Percentiles rank a stretch among this genome's conserved stretches.
Evolutionary conservation across 202 grass and related monocot species (phyloP).

Genomic region (Sporobolus alterniflorus): DNA sequence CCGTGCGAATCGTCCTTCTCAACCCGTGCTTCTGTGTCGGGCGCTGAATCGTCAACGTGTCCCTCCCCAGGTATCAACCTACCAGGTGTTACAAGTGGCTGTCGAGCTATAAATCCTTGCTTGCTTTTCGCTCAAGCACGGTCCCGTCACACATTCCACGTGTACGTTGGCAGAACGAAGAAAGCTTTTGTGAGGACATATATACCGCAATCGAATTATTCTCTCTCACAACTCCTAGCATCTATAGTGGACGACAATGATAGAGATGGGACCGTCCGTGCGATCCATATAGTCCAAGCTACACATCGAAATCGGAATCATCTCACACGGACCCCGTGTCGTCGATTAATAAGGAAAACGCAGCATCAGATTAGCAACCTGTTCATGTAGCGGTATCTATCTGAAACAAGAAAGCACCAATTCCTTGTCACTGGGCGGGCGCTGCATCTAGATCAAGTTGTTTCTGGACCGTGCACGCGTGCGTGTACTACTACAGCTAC

Average conservation of each 20-base stretch:
- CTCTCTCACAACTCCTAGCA: too few species aligned
- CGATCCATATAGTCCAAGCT: not conserved
- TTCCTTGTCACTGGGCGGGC: too few species aligned
- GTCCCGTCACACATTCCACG: slow-evolving; percentile 16
- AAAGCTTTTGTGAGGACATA: slow-evolving; percentile 3
- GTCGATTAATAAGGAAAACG: too few species aligned
- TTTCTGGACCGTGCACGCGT: not conserved
- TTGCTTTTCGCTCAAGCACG: not conserved
- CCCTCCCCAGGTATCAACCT: not conserved
- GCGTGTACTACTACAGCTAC: too few species aligned
- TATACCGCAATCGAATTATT: too few species aligned
- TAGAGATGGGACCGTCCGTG: too few species aligned
- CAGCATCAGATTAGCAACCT: not conserved
- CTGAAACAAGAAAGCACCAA: not conserved
- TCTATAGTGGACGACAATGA: not conserved
- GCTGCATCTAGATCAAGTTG: not conserved
- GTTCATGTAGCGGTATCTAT: not conserved
- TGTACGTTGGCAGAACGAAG: not conserved
- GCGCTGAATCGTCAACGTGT: slow-evolving; percentile 22
- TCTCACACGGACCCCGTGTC: too few species aligned
- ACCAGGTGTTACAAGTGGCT: slow-evolving; percentile 23
- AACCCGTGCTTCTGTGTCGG: too few species aligned
- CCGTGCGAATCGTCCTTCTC: not conserved
- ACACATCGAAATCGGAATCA: not conserved
- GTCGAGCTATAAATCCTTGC: not conserved